Evolutionary conservation across 805 yeast species (phyloP), one percentile per base, ranked within the genome.

Genomic region (Yarrowia sp.): DNA sequence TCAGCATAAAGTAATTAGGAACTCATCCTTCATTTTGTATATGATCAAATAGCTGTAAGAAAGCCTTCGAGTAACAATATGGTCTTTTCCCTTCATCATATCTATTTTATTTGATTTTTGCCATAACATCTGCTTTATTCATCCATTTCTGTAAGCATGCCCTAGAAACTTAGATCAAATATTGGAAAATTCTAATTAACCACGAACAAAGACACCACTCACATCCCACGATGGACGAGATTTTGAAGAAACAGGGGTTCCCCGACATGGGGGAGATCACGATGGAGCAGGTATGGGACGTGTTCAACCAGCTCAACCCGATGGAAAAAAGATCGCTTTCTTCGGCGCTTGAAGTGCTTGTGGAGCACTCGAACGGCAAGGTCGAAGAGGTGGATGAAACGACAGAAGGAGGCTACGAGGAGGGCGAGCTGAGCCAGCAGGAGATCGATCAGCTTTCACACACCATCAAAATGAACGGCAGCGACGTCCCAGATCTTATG

Each of bases 231-330:
- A 49, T 51, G 58, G 58, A 51, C 32, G 29, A 51, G 58, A 51
- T 51, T 6, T 24, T 33, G 22, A 33, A 51, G 14, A 51, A 51
- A 24, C 58, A 33, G 58, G 61, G 47, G 19, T 55, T 55, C 61
- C 61, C 61, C 18, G 61, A 55, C 14, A 55, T 55, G 61, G 61
- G 61, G 10, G 61, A 55, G 18, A 36, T 55, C 25, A 55, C 61
- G 21, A 55, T 55, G 61, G 61, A 55, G 22, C 61, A 55, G 47
- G 47, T 55, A 21, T 55, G 61, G 61, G 47, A 55, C 21, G 61
- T 55, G 61, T 55, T 55, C 29, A 55, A 55, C 47, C 46, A 55
- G 47, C 61, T 55, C 19, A 39, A 55, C 38, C 61, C 61, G 27
- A 55, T 38, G 61, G 47, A 55, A 39, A 38, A 55, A 22, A 19